Evolutionary conservation across 2,329 filamentous ascomycete species (phyloP), one percentile per base, ranked within the genome.

Genomic region (Aspergillus eucalypticola): DNA sequence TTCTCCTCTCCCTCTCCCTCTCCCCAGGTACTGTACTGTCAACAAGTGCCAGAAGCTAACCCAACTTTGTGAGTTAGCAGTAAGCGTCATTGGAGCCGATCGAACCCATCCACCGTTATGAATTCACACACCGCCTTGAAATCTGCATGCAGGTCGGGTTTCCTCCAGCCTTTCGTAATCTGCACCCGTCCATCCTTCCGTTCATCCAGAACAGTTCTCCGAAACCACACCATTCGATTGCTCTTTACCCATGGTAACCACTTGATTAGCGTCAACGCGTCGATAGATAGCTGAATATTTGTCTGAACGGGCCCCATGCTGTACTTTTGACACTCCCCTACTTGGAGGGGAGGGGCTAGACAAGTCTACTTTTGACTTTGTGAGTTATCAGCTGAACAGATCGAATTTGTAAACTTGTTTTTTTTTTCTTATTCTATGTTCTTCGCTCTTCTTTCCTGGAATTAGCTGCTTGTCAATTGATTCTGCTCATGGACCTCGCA

Each of bases 331-430:
- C 44, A 48, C n/a, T 29, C 46, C 46, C 23, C 46, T 49, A 21
- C 46, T 32, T 32, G 39, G 25, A 54, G 21, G 39, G 29, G 29
- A 10, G 25, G 15, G 38, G 32, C 2, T 49, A 6, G 17, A 13
- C 32, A 35, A 35, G 32, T 35, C 32, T 35, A 35, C 32, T 52
- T 41, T 41, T 38, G 51, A 46, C 56, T 39, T 29, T 44, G 44
- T 54, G 54, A 48, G 49, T 19, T 56, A 63, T 68, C 64, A 69
- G 63, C 64, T 69, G 63, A 64, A 69, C 65, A 62, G 62, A 66
- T 66, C 63, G 59, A 64, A 49, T 49, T n/a, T 29, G 25, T 32
- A n/a, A n/a, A 27, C 11, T 49, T 49, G 21, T 21, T 5, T 17
- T 49, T 15, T 5, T 10, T 32, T 49, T 49, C 6, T n/a, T 11